Conservation (phyloP, 2,329 filamentous ascomycete genomes). For the Nannizziopsis arthrosporioides region DNA sequence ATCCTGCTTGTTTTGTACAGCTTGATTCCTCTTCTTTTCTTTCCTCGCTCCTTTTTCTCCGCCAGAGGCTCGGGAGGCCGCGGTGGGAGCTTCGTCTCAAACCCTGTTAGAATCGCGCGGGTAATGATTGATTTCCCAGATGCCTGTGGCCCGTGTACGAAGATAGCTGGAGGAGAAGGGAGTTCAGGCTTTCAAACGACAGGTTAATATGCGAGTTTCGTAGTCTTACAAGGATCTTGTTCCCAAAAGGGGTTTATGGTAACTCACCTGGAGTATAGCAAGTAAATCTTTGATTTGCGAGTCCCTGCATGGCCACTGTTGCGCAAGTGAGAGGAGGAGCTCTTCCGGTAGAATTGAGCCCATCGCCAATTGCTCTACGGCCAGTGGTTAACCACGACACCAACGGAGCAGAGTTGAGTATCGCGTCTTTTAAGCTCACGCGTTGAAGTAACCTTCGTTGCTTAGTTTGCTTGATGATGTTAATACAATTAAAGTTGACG, state of each 20-base stretch:
- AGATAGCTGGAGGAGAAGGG: constrained; percentile 61
- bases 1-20: constrained; percentile 3
- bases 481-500: neutral
- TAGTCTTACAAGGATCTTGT: neutral
- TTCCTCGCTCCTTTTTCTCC: neutral
- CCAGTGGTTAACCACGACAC: neutral
- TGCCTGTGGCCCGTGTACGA: constrained; percentile 73
- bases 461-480: neutral
- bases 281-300: constrained; percentile 33
- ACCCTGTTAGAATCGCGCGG: constrained; percentile 50
- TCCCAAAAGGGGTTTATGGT: neutral
- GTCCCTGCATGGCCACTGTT: constrained; percentile 36
- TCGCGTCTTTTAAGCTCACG: neutral
- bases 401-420: neutral
- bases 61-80: neutral
- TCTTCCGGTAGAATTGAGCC: constrained; percentile 24
- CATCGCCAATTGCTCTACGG: neutral
- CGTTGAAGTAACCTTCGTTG: no score
- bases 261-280: constrained; percentile 31
- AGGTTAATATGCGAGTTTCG: neutral
- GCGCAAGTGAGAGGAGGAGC: constrained; percentile 26
- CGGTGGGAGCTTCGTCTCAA: constrained; percentile 28
- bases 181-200: constrained; percentile 27
- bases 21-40: constrained; percentile 1
- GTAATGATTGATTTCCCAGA: constrained; percentile 74